Base-by-base conservation (phyloP, 202 grass and related monocot species). In the Panicum hallii region DNA sequence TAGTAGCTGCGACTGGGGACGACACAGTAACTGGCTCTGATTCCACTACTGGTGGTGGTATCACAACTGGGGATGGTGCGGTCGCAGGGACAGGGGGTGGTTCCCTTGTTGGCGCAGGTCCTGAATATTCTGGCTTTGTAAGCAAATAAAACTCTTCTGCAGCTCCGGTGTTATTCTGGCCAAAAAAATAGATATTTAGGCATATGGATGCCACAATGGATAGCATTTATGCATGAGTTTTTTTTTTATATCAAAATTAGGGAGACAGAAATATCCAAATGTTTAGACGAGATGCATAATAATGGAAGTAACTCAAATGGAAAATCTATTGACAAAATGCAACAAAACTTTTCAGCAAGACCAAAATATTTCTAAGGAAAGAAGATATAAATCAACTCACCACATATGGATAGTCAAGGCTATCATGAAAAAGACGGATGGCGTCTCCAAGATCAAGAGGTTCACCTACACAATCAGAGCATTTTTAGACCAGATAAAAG, bases 391-490 rank as follows among this genome's bases (percentile, higher is more conserved):
- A 89, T 65, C 16, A 93, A 78, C 88, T 90, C 91, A 99, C 93
- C 79, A 92, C 75, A 77, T 89, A 87, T n/a, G 97, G 93, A 81
- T 96, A 99, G 74, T 99, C 97, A 89, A 99, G 88, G 82, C 97
- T 99, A 58, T 96, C 97, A 72, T 99, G 88, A 84, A 91, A 99
- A 83, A 99, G 79, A 67, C 97, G 86, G 67, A 99, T 99, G 70
- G 93, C 93, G 65, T 99, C 91, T 70, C 90, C 86, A 80, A 99
- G 91, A 61, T 99, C 93, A 92, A 99, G 93, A 15, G 86, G 84
- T 83, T 96, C 93, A 61, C 86, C 90, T 99, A 79, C 63, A 90
- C 61, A n/a, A 75, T 26, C 46, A 83, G 78, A 74, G 47, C 16
- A 19, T 57, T 69, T 13, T 94, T 70, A 91, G 82, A 82, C 84